These are phyloP conservation scores for Hypsizygus ulmarius DNA, from an alignment of 1,284 basidiomycete species.

Conservation along the genomic window DNA sequence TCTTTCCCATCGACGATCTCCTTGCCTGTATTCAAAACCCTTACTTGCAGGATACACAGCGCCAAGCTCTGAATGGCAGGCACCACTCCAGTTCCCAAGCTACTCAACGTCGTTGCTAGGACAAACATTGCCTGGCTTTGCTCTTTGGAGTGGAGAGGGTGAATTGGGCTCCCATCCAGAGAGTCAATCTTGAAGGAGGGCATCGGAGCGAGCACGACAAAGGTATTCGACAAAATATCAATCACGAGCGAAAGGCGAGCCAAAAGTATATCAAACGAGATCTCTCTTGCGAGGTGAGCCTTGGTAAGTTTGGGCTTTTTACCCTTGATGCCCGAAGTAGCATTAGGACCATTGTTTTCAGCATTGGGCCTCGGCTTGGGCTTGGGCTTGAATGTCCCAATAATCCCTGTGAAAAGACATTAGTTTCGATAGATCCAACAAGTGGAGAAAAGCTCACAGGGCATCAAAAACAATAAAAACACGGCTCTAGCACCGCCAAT, in stretches of 20 bases:
- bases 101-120: conserved; percentile 52
- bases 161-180: conserved; percentile 1
- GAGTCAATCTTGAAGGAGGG: conserved; percentile 33
- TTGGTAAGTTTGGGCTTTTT: conserved; percentile 47
- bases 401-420: conserved; percentile 33
- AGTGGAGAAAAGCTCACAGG: conserved; percentile 34
- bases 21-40: conserved; percentile 35
- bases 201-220: conserved; percentile 53
- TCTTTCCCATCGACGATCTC: conserved; percentile 21
- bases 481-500: conserved; percentile 43
- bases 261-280: conserved; percentile 66
- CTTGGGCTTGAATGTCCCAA: conserved; percentile 41
- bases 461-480: conserved; percentile 46
- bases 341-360: not conserved
- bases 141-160: conserved; percentile 10
- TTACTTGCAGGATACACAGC: conserved; percentile 60
- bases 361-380: conserved; percentile 20
- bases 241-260: conserved; percentile 58
- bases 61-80: conserved; percentile 72
- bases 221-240: conserved; percentile 62
- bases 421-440: not conserved
- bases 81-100: conserved; percentile 57
- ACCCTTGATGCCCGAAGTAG: conserved; percentile 16
- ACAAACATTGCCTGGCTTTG: conserved; percentile 54
- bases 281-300: conserved; percentile 55